Percentiles rank a stretch among this genome's conserved stretches.
phyloP scores from a whole-genome alignment of 2,329 filamentous ascomycete genomes.

The Xylariaceae sp. region DNA sequence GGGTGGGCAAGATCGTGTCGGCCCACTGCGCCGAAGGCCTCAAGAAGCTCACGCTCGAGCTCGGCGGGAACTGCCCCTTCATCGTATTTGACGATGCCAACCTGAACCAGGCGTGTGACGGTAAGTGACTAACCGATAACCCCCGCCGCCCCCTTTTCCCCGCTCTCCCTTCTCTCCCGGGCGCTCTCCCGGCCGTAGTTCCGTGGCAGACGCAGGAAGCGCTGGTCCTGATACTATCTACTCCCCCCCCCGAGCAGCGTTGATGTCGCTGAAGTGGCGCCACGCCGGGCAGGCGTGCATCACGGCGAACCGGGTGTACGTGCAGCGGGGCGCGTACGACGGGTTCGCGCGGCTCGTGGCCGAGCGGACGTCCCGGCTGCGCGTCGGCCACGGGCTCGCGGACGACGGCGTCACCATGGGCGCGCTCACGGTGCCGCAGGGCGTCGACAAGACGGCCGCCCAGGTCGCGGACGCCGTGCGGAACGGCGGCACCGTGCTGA shows the following conservation, averaged over 20 bases:
- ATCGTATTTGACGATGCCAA: constrained; percentile 64
- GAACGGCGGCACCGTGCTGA: constrained; percentile 55
- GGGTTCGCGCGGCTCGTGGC: constrained; percentile 49
- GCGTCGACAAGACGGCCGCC: constrained; percentile 46
- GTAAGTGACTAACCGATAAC: too few relatives aligned
- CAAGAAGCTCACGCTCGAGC: constrained; percentile 63
- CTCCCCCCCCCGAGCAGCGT: too few relatives aligned
- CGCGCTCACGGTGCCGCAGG: constrained; percentile 48
- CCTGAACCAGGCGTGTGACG: constrained; percentile 50
- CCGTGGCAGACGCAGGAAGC: too few relatives aligned
- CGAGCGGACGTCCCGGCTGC: constrained; percentile 43
- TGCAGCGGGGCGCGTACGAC: constrained; percentile 56
- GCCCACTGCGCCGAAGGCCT: constrained; percentile 54
- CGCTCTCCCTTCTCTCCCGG: too few relatives aligned
- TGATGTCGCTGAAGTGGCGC: constrained; percentile 30
- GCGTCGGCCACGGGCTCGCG: constrained; percentile 53
- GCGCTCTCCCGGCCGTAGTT: too few relatives aligned
- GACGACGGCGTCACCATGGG: constrained; percentile 49
- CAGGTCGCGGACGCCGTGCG: constrained; percentile 59
- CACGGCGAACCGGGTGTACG: constrained; percentile 57
- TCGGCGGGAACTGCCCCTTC: constrained; percentile 63
- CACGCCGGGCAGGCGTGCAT: constrained; percentile 60
- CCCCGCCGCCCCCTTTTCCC: too few relatives aligned
- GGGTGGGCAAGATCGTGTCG: constrained; percentile 61
- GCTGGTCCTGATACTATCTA: neutral